These are phyloP conservation scores for Polyporus arcularius DNA, from an alignment of 768 basidiomycete genomes.

Conservation along the genomic window DNA sequence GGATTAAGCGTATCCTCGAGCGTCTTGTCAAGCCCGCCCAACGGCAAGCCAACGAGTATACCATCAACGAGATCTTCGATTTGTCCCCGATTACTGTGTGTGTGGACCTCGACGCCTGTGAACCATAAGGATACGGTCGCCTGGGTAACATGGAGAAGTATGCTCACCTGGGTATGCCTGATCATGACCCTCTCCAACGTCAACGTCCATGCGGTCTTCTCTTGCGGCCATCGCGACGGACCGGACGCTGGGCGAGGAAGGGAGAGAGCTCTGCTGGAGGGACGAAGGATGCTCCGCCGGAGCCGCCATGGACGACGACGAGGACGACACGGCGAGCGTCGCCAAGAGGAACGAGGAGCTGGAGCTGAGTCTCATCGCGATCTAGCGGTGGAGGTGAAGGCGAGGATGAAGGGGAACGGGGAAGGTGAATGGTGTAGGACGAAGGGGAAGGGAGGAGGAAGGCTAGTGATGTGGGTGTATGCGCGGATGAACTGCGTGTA, in stretches of 20 bases:
- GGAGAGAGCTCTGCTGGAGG: conserved; percentile 1
- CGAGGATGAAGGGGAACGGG: no score
- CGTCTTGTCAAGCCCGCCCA: no score
- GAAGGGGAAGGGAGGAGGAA: not conserved
- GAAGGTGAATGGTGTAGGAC: not conserved
- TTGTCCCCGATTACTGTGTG: no score
- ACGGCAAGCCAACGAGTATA: no score
- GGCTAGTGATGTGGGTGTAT: not conserved
- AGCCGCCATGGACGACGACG: conserved; percentile 26
- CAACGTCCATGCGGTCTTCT: not conserved
- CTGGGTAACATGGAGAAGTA: no score
- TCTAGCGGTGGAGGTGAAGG: not conserved
- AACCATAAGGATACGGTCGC: no score
- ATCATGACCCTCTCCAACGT: not conserved
- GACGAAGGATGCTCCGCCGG: conserved; percentile 12
- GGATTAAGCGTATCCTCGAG: no score
- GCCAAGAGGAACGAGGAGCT: conserved; percentile 30
- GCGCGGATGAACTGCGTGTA: not conserved
- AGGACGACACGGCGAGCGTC: conserved; percentile 26
- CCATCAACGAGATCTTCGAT: no score
- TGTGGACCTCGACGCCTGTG: no score
- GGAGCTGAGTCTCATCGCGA: conserved; percentile 27
- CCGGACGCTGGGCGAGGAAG: conserved; percentile 9
- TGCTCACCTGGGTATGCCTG: not conserved
- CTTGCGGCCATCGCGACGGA: conserved; percentile 3